Base-by-base conservation (phyloP, 768 basidiomycete genomes). In the Naematelia encephala region DNA sequence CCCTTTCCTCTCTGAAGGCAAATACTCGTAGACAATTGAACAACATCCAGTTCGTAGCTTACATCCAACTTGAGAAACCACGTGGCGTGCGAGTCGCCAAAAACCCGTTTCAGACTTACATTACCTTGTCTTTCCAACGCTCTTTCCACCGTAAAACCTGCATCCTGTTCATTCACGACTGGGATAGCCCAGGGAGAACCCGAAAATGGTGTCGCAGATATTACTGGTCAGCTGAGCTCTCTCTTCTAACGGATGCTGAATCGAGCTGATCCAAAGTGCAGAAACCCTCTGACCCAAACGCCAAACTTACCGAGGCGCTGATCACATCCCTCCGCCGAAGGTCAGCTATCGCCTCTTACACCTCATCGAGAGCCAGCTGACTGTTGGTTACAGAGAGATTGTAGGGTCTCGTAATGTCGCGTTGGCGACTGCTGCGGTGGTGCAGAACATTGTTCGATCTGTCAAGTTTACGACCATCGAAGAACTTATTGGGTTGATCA, bases 391-490 rank as follows among this genome's bases (percentile, higher is more conserved):
- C 44, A 73, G 72, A 25, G 64, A 73, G 62, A 69, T 98, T 49
- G 85, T 94, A 59, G 94, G 96, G 27, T 93, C 94, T 11, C 84
- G 88, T 57, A 84, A 87, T 54, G 86, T 93, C 1, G 92, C 96
- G 0, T 78, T 94, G 2, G 92, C 96, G 76, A 97, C 93, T 0
- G 82, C 92, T 4, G 82, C 88, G 22, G 86, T 97, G 16, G 81
- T 99, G 25, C 85, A 91, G 27, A 90, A 92, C 68, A 89, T 97
- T 62, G 86, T 98, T 14, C 84, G 91, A 1, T 87, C 85, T 67
- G 89, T 90, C 5, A 85, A 85, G 49, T 96, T 96, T 69, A 84
- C 84, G 22, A 90, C 87, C 66, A 87, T 97, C 67, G 87, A 90
- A 44, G 89, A 93, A 63, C 81, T 98, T 1, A 83, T 91, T 2